phyloP scores from a whole-genome alignment of 495 filamentous ascomycete species.

The Penicillium soppii region DNA sequence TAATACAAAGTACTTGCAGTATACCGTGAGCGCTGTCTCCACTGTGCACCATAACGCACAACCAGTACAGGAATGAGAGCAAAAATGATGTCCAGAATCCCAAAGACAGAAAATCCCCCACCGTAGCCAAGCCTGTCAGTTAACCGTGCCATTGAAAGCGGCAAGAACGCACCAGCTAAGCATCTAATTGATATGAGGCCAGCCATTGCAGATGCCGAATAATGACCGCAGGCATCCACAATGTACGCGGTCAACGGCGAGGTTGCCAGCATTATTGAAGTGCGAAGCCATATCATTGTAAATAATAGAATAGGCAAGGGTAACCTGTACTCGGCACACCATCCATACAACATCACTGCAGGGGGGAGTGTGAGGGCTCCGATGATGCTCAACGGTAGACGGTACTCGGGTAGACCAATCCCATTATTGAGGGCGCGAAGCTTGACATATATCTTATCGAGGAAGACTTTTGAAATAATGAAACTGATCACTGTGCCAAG shows the following conservation, averaged over 20 bases:
- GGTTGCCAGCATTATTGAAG: not conserved
- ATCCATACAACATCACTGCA: not conserved
- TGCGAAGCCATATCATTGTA: not conserved
- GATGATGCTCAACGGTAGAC: not conserved
- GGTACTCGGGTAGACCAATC: not conserved
- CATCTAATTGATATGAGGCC: not conserved
- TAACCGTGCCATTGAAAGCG: not conserved
- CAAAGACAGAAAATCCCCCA: not conserved
- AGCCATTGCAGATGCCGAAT: slow-evolving; percentile 1
- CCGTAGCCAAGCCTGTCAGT: not conserved
- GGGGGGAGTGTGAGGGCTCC: not conserved
- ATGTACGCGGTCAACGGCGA: not conserved
- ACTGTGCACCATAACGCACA: not conserved
- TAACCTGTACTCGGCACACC: not conserved
- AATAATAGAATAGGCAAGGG: not conserved
- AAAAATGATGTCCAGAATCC: not conserved
- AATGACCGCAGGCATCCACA: not conserved
- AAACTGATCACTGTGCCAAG: not conserved
- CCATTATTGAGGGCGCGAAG: not conserved
- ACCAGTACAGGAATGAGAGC: not conserved
- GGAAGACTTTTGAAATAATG: not conserved
- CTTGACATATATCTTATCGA: not conserved
- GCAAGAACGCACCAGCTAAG: not conserved
- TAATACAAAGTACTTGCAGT: not conserved
- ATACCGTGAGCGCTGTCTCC: not conserved